phyloP scores from a whole-genome alignment of 1,284 basidiomycete genomes.

The Naganishia liquefaciens region DNA sequence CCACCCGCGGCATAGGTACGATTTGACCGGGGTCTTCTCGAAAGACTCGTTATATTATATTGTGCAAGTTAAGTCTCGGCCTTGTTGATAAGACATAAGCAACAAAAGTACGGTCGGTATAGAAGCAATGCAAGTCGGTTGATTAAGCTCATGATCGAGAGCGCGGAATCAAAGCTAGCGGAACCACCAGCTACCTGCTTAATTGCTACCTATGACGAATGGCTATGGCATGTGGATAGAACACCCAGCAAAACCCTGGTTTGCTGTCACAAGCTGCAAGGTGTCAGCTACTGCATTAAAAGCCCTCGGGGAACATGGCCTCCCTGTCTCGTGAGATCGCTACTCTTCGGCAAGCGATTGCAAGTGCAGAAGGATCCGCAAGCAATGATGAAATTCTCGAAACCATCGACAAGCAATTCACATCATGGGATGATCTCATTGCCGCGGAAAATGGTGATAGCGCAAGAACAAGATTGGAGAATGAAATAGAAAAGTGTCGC shows the following conservation, averaged over 20 bases:
- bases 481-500: slow-evolving; percentile 1
- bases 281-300: background rate
- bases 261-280: no score
- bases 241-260: no score
- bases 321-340: slow-evolving; percentile 4
- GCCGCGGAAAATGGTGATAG: background rate
- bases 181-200: background rate
- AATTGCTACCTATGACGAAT: background rate
- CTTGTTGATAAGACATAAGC: no score
- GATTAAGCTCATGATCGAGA: background rate
- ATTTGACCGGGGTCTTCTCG: background rate
- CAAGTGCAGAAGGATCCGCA: background rate
- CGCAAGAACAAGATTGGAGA: background rate
- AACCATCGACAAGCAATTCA: background rate
- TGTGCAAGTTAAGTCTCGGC: no score
- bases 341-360: slow-evolving; percentile 3
- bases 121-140: background rate
- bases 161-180: slow-evolving; percentile 1
- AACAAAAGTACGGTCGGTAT: background rate
- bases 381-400: background rate
- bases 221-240: no score
- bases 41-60: background rate
- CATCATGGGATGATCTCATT: slow-evolving; percentile 8
- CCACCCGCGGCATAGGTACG: background rate
- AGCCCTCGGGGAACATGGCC: background rate